Percentiles rank a stretch among this genome's conserved stretches.
Evolutionary conservation across 495 filamentous ascomycete species (phyloP).

Genomic region (Penicillium robsamsonii): DNA sequence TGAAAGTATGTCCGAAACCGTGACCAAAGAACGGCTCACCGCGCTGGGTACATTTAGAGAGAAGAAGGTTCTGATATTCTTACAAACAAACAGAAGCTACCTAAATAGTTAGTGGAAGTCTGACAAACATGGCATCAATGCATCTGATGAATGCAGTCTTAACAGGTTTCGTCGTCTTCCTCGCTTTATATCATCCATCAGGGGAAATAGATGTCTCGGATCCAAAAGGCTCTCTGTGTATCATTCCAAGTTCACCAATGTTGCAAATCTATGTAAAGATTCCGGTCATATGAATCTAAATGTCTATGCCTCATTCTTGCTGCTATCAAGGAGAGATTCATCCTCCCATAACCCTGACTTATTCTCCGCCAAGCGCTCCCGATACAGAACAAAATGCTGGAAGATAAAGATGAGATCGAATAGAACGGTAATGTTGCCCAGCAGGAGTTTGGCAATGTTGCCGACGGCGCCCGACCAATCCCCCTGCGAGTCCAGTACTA

Average conservation of each 20-base stretch:
- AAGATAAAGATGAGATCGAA: neutral
- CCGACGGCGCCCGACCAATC: neutral
- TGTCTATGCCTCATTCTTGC: neutral
- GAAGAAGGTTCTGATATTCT: too few relatives aligned
- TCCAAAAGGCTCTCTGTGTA: neutral
- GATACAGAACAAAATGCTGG: neutral
- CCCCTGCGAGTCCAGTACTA: neutral
- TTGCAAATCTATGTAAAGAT: neutral
- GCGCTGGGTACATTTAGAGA: too few relatives aligned
- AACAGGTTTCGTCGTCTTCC: too few relatives aligned
- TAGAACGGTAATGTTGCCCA: neutral
- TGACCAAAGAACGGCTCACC: too few relatives aligned
- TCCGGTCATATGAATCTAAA: neutral
- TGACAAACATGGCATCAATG: too few relatives aligned
- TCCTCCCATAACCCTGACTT: neutral
- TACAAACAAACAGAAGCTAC: too few relatives aligned
- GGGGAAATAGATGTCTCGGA: neutral
- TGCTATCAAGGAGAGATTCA: neutral
- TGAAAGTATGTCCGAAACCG: too few relatives aligned
- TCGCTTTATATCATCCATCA: neutral
- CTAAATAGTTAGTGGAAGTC: too few relatives aligned
- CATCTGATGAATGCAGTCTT: too few relatives aligned
- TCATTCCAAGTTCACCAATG: neutral
- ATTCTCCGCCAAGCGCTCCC: neutral
- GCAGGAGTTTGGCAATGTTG: neutral